A percentile compares a stretch with the other conserved stretches of the same genome.
phyloP scores from a whole-genome alignment of 2,329 filamentous ascomycete species.

The Juglanconis juglandina region DNA sequence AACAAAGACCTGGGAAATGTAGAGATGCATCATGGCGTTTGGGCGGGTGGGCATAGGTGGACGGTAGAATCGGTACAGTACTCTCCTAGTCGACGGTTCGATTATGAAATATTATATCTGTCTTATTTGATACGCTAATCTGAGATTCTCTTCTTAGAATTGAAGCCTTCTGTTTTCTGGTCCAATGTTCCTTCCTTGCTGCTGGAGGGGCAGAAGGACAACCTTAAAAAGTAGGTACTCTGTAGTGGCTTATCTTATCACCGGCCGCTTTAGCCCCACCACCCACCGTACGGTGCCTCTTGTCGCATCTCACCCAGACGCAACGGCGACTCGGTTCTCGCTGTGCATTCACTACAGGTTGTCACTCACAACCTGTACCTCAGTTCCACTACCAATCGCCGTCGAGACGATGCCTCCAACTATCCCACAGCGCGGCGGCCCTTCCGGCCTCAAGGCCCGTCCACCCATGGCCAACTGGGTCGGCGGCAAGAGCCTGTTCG shows the following conservation, averaged over 20 bases:
- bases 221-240: background rate
- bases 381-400: background rate
- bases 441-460: constrained; percentile 20
- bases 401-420: constrained; percentile 26
- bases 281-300: no score
- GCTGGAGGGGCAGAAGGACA: no score
- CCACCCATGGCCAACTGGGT: constrained; percentile 2
- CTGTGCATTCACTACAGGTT: background rate
- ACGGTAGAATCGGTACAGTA: background rate
- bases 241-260: background rate
- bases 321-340: background rate
- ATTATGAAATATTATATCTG: background rate
- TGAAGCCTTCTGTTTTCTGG: background rate
- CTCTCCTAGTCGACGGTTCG: background rate
- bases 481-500: constrained; percentile 21
- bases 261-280: background rate
- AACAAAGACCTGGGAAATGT: background rate
- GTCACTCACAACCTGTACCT: background rate
- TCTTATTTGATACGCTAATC: background rate
- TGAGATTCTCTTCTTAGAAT: background rate
- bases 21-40: constrained; percentile 13
- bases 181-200: background rate
- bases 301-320: no score
- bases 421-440: constrained; percentile 29
- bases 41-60: background rate